Base-by-base conservation (phyloP, 164 flowering plant genomes). In the Nelumbo lutea region DNA sequence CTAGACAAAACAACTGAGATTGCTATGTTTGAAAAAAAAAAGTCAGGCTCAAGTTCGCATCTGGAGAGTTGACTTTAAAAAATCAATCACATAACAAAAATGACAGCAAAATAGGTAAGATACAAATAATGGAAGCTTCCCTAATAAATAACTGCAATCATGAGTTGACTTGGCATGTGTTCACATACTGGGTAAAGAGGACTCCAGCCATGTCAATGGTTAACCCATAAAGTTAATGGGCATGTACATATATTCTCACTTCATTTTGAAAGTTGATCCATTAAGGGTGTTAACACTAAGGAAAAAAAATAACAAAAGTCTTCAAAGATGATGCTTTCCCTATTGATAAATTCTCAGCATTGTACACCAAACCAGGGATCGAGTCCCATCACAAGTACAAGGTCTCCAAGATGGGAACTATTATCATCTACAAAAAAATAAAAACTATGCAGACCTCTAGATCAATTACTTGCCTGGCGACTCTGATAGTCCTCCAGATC, bases 401-500 rank as follows among this genome's bases (percentile, higher is more conserved):
- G 27, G 27, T 27, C 27, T 27, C 0, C 27, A 27, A 27, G 27
- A 27, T 27, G 27, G 27, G 27, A 27, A 27, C 27, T 27, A 27
- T 27, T 14, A 53, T 13, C n/a, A 53, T 53, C 3, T 53, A 53
- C 11, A 3, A 9, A 53, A 46, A 46, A 53, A 53, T 4, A 1
- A 53, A 27, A 27, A 27, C 4, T 9, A 53, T 53, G 57, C 11
- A 11, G 57, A 4, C 15, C 57, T 15, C 7, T 51, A 48, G 1
- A 5, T 11, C 14, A 59, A 9, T 44, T 6, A 70, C 80, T 83
- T 80, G 75, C 97, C 96, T 90, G 89, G 47, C 67, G 59, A 66
- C 74, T 79, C 68, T 87, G 87, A 76, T 77, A 83, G 71, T 78
- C 89, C 6, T 77, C 82, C 47, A 79, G 71, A 74, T 85, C 88